Base-by-base conservation (phyloP, 2,329 filamentous ascomycete genomes). In the Colletotrichum orchidophilum region DNA sequence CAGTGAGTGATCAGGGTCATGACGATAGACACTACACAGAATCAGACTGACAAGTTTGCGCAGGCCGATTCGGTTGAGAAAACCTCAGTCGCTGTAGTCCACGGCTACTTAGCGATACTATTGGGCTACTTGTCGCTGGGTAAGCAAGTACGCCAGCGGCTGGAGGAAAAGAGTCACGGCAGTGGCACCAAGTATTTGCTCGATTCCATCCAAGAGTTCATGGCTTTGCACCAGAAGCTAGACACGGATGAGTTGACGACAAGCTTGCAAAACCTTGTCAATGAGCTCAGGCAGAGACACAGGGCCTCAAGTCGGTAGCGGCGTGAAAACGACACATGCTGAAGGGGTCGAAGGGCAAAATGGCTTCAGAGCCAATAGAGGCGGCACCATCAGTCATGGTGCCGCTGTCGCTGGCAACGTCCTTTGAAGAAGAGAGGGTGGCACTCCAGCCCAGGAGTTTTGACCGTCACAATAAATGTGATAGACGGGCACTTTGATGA, bases 31-130 rank as follows among this genome's bases (percentile, higher is more conserved):
- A 21, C 33, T 49, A 29, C 5, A 7, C 35, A 24, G 29, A 54
- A 24, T 26, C 5, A 18, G 46, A 60, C 77, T 76, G 71, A 76
- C 67, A 18, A 15, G 27, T 66, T 53, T 42, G 12, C 66, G 52
- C 73, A 94, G 88, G 91, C 90, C 69, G 90, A 92, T 75, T 93
- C 91, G 1, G 87, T 91, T 66, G 89, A 94, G 77, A 94, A 95
- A 78, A 92, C 91, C 29, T 91, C 93, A 71, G 87, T 93, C 61
- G 94, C 95, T 75, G 94, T 98, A 31, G 92, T 93, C 1, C 91
- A 96, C 79, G 95, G 94, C 18, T 98, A 97, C 79, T 86, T 98
- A 27, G 91, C 94, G 0, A 91, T 98, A 15, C 85, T 97, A 6
- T 86, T 98, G 2, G 94, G 94, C 21, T 96, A 95, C 74, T 83